phyloP scores from a whole-genome alignment of 495 filamentous ascomycete species.

The Copromyces sp. region DNA sequence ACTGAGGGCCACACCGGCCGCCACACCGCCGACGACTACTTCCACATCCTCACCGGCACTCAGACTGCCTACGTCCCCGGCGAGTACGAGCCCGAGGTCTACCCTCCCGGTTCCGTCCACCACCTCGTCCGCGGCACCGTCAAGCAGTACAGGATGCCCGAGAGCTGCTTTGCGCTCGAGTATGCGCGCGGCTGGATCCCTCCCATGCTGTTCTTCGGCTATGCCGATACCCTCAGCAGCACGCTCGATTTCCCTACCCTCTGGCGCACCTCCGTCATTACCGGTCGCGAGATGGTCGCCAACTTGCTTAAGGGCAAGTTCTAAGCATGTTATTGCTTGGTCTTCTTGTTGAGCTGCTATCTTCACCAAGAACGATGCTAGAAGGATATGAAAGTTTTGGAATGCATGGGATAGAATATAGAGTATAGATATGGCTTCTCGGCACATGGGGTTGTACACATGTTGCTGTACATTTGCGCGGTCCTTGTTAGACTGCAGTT shows the following conservation, averaged over 20 bases:
- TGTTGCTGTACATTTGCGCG: neutral
- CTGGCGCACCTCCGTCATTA: conserved; percentile 63
- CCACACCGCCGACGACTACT: conserved; percentile 87
- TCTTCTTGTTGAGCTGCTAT: neutral
- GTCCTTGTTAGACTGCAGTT: neutral
- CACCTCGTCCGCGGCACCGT: conserved; percentile 63
- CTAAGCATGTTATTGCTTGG: conserved; percentile 23
- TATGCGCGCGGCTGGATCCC: conserved; percentile 87
- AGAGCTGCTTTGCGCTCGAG: conserved; percentile 75
- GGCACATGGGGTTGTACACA: neutral
- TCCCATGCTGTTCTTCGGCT: conserved; percentile 80
- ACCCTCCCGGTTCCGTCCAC: conserved; percentile 66
- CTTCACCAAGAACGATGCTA: neutral
- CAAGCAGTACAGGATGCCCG: conserved; percentile 80
- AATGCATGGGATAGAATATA: neutral
- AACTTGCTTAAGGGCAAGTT: conserved; percentile 66
- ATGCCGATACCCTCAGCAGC: conserved; percentile 64
- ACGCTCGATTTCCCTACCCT: conserved; percentile 71
- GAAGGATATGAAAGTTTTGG: neutral
- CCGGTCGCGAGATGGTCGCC: conserved; percentile 58
- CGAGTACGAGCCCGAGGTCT: conserved; percentile 59
- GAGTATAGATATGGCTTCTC: neutral
- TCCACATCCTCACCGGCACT: conserved; percentile 72
- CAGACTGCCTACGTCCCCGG: conserved; percentile 65
- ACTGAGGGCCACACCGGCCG: conserved; percentile 81